These are phyloP conservation scores for Metroxylon sagu DNA, from an alignment of 176 grass and related monocot species.

Conservation along the genomic window DNA sequence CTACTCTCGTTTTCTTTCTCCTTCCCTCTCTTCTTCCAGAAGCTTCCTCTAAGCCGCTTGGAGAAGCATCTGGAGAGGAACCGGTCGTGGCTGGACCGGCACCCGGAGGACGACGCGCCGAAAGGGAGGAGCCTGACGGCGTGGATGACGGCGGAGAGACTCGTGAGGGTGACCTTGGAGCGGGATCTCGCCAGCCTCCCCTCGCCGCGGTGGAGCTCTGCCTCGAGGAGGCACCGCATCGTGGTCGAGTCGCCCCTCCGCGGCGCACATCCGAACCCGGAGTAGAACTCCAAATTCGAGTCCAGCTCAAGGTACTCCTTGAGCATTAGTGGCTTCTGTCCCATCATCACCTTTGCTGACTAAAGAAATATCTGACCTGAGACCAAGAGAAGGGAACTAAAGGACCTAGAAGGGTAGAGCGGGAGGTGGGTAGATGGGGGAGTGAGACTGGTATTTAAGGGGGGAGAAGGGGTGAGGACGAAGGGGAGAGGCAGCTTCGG, in stretches of 20 bases:
- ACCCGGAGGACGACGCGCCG: not conserved
- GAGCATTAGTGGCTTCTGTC: constrained; percentile 1
- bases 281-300: not conserved
- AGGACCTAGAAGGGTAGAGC: not conserved
- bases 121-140: not conserved
- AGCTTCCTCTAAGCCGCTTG: not conserved
- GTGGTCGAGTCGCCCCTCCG: not conserved
- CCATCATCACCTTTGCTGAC: not conserved
- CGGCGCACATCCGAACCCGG: not conserved
- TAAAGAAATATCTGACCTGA: too few relatives aligned
- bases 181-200: not conserved
- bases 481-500: constrained; percentile 22
- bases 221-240: constrained; percentile 4
- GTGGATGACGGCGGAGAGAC: constrained; percentile 1
- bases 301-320: constrained; percentile 13
- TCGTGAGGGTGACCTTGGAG: not conserved
- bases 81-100: too few relatives aligned
- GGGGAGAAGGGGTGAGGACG: not conserved
- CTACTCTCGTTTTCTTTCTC: not conserved
- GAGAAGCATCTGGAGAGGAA: not conserved
- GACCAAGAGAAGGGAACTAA: not conserved
- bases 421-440: not conserved
- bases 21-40: constrained; percentile 1
- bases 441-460: not conserved
- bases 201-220: not conserved